Evolutionary conservation across 116 monocot species (phyloP).

Genomic region (Phalaenopsis hybrid): DNA sequence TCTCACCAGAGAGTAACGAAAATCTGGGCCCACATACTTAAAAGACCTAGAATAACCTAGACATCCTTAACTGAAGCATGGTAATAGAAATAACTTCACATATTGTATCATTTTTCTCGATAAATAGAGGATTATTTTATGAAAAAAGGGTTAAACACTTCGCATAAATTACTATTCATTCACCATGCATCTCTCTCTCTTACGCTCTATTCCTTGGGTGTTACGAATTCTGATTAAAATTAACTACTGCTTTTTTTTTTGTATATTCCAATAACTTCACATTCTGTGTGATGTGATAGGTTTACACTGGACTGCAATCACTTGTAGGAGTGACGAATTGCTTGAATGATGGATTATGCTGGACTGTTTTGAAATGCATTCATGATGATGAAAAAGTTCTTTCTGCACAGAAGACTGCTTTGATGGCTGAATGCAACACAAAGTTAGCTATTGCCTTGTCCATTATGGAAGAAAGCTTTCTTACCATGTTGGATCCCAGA

Average conservation of each 20-base stretch:
- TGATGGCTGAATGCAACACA: slow-evolving; percentile 64
- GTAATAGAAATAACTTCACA: too few species aligned
- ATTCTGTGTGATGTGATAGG: slow-evolving; percentile 20
- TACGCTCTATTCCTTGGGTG: too few species aligned
- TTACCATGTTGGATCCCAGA: slow-evolving; percentile 60
- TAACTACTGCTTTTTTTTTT: background rate
- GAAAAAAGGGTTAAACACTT: too few species aligned
- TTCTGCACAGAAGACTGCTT: slow-evolving; percentile 46
- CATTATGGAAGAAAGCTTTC: slow-evolving; percentile 85
- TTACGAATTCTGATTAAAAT: too few species aligned
- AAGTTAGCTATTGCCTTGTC: slow-evolving; percentile 71
- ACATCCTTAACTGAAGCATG: too few species aligned
- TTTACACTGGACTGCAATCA: slow-evolving; percentile 50
- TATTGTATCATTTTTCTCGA: too few species aligned
- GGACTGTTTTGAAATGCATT: slow-evolving; percentile 53
- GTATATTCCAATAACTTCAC: background rate
- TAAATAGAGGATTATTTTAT: too few species aligned
- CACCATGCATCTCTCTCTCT: too few species aligned
- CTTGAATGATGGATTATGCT: slow-evolving; percentile 50
- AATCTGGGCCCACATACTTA: too few species aligned
- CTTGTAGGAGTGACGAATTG: slow-evolving; percentile 45
- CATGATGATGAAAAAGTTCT: slow-evolving; percentile 37
- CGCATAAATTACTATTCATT: too few species aligned
- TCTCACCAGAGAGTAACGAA: too few species aligned
- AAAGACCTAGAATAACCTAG: too few species aligned